These are phyloP conservation scores for Boechera retrofracta DNA, from an alignment of 345 rosid species.

Conservation along the genomic window DNA sequence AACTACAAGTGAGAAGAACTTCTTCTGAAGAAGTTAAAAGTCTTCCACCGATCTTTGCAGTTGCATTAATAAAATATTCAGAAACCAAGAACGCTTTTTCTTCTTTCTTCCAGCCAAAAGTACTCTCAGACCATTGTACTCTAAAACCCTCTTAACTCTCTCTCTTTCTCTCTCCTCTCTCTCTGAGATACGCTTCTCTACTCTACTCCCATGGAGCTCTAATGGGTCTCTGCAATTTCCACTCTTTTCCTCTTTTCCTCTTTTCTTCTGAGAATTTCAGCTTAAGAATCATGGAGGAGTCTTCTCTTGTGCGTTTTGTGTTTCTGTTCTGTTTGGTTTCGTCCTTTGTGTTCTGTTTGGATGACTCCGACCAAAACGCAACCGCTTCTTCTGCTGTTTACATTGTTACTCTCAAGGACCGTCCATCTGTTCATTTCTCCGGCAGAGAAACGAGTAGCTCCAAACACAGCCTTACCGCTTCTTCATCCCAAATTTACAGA, in stretches of 20 bases:
- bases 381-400: constrained; percentile 65
- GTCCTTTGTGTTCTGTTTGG: constrained; percentile 37
- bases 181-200: constrained; percentile 26
- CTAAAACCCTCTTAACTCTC: constrained; percentile 18
- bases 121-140: constrained; percentile 37
- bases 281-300: constrained; percentile 34
- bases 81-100: constrained; percentile 39
- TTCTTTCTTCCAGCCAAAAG: constrained; percentile 28
- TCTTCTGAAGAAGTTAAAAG: constrained; percentile 30
- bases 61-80: constrained; percentile 39
- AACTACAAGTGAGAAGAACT: constrained; percentile 35
- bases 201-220: constrained; percentile 43
- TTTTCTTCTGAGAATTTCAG: constrained; percentile 40
- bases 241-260: constrained; percentile 21
- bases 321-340: constrained; percentile 47
- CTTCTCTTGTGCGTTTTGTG: constrained; percentile 34
- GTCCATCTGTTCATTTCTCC: constrained; percentile 55
- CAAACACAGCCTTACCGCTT: constrained; percentile 46
- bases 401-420: constrained; percentile 77
- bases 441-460: constrained; percentile 41
- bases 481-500: constrained; percentile 45
- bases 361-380: constrained; percentile 49
- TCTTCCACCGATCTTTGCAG: constrained; percentile 44
- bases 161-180: constrained; percentile 24
- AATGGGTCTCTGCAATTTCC: constrained; percentile 43